Evolutionary conservation across 208 protist genomes (phyloP), one percentile per base, ranked within the genome.

Genomic region (Wallacemonas sp.): DNA sequence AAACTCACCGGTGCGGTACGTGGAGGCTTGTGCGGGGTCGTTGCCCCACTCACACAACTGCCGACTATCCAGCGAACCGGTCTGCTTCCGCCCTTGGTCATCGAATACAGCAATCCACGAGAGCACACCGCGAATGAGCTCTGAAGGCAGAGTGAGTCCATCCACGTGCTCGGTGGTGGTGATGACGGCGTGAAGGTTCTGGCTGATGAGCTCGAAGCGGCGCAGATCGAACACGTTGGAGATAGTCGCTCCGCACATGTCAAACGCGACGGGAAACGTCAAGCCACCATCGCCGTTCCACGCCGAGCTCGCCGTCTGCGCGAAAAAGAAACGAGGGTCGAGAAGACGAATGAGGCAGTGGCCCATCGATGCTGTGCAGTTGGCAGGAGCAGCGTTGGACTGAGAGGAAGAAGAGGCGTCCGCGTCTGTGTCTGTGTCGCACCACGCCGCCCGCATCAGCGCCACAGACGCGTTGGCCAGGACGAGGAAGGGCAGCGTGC

Each of bases 101-200:
- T 4, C 8, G n/a, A 27, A 19, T 4, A 10, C 32, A 0, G 62
- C 59, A 2, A 87, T 61, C 81, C 85, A 91, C 32, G 74, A 60
- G 12, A 55, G 50, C 5, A 91, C 55, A 22, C 39, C 26, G 13
- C 63, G 53, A 26, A 92, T 88, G 8, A 89, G 58, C 66, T 89
- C 80, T n/a, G 38, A 52, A 0, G 86, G 86, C 17, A 92, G 58
- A 0, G 71, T 22, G n/a, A 92, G 12, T 10, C 34, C 19, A 1
- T 71, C 61, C 1, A 74, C 72, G n/a, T 74, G 62, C 22, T 62
- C 58, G 8, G 57, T 53, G 9, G 72, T 78, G 17, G 68, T 54
- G 19, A 89, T 53, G 3, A 82, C 38, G 1, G 59, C 70, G 27
- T 34, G 62, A 45, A 81, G 75, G 48, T 63, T 53, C 12, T 33